Conservation (phyloP, 2,329 filamentous ascomycete species). For the Epichloe baconii region DNA sequence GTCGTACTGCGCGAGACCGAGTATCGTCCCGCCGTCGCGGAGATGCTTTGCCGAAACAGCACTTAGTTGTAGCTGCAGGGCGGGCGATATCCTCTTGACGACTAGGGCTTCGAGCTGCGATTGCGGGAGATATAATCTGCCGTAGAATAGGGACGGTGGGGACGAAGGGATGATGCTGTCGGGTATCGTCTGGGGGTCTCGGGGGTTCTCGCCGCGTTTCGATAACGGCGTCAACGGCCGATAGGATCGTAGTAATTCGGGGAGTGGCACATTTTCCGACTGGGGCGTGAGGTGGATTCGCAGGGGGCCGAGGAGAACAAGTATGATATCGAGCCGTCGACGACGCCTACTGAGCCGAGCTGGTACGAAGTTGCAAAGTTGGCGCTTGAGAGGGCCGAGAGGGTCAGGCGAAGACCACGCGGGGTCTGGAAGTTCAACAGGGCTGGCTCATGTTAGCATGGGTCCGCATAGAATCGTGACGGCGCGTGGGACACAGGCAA, state of each 20-base stretch:
- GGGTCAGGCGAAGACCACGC: constrained; percentile 67
- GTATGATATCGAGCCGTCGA: constrained; percentile 95
- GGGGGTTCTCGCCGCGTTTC: constrained; percentile 11
- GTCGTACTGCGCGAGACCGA: constrained; percentile 69
- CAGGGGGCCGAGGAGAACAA: constrained; percentile 83
- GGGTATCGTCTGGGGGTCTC: constrained; percentile 5
- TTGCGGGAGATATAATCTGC: constrained; percentile 67
- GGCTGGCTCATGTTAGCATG: constrained; percentile 33
- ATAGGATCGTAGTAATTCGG: constrained; percentile 70
- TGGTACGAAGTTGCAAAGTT: constrained; percentile 94
- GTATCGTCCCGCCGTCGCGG: constrained; percentile 61
- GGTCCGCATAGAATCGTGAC: background rate
- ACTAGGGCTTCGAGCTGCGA: constrained; percentile 80
- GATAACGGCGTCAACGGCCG: constrained; percentile 57
- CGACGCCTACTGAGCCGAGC: constrained; percentile 75
- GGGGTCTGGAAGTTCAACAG: constrained; percentile 84
- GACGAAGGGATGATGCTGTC: constrained; percentile 16
- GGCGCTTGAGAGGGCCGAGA: constrained; percentile 82
- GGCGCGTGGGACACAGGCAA: background rate
- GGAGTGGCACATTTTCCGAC: constrained; percentile 65
- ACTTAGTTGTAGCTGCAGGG: constrained; percentile 67
- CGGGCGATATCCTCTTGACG: constrained; percentile 62
- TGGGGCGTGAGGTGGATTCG: constrained; percentile 48
- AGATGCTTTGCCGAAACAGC: constrained; percentile 61
- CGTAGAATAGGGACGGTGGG: constrained; percentile 55